Evolutionary conservation across 164 flowering plant genomes (phyloP), one percentile per base, ranked within the genome.

Genomic region (Liquidambar formosana): DNA sequence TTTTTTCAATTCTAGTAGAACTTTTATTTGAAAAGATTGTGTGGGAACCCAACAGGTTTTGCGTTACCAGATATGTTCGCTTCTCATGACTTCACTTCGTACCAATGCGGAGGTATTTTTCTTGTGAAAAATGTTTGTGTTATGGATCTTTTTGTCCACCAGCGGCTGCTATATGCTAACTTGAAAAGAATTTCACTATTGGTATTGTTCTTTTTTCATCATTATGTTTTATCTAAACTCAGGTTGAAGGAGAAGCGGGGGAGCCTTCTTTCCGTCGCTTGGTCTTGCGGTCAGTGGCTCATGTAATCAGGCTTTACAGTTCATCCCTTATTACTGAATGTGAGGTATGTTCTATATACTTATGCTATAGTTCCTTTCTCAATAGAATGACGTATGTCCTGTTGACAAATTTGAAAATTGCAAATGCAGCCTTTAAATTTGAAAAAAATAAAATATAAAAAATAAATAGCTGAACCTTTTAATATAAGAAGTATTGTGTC

Each of bases 81-180:
- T 96, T 79, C 88, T 96, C 48, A 96, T 96, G 98, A 96, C 97
- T 65, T 93, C 98, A 56, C 88, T 96, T 64, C 96, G 99, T 43
- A 93, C 91, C 61, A 90, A 90, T 79, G 74, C 81, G 52, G 98
- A 93, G 99, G 99, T 93, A 81, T 57, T 67, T 68, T 26, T 27
- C 53, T 4, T 59, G 19, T 69, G 21, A 22, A 21, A 44, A 61
- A 64, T 48, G 15, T 26, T n/a, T 10, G 45, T 46, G 41, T 26
- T 47, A 46, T 22, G 54, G 47, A 18, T 25, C 21, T 41, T 51
- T 25, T 62, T 65, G 44, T 56, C 43, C 27, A 47, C 28, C 13
- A 58, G 47, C 15, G 15, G 61, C 60, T 60, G 64, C n/a, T 15
- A 8, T 43, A 14, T 47, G 49, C 10, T 23, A 26, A 52, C 9